Base-by-base conservation (phyloP, 2,329 filamentous ascomycete species). In the Fusarium veterinarium region DNA sequence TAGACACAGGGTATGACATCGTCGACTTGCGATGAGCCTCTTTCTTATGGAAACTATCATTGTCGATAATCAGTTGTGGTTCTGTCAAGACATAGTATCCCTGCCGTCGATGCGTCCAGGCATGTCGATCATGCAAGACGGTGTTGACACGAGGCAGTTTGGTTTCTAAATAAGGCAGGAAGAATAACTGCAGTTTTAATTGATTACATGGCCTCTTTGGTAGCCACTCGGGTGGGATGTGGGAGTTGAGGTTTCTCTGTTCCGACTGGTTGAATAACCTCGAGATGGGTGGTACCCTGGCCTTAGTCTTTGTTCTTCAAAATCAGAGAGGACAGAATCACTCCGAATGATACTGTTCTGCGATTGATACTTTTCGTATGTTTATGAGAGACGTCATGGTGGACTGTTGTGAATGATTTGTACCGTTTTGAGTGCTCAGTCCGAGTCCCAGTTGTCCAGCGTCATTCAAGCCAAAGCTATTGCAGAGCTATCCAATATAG, bases 51-150 rank as follows among this genome's bases (percentile, higher is more conserved):
- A 31, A 20, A 56, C 45, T 45, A 20, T 31, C 28, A 28, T 44
- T 44, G 38, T 56, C 31, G 37, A 42, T 42, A 56, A 45, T 70
- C 66, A 60, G 53, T 38, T 55, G 53, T 53, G 52, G 40, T 60
- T 72, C 25, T 44, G 19, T 40, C 25, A 23, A 40, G n/a, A 23
- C 17, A n/a, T 33, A 40, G 9, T 23, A 72, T 63, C 69, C 69
- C 53, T 64, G 64, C 42, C 30, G 56, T 70, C n/a, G 69, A 60
- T 45, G 58, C 52, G 51, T 64, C 69, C 45, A 72, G 69, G 41
- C 64, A 58, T 46, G 69, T 20, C 59, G 69, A 72, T 72, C 69
- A 72, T 72, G 69, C 59, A 65, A 55, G 58, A 44, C 41, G 46
- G 38, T 41, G 40, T 44, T 49, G 40, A 63, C 52, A 65, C 46